phyloP scores from a whole-genome alignment of 2,329 filamentous ascomycete species.

The Coniochaeta prunicola region DNA sequence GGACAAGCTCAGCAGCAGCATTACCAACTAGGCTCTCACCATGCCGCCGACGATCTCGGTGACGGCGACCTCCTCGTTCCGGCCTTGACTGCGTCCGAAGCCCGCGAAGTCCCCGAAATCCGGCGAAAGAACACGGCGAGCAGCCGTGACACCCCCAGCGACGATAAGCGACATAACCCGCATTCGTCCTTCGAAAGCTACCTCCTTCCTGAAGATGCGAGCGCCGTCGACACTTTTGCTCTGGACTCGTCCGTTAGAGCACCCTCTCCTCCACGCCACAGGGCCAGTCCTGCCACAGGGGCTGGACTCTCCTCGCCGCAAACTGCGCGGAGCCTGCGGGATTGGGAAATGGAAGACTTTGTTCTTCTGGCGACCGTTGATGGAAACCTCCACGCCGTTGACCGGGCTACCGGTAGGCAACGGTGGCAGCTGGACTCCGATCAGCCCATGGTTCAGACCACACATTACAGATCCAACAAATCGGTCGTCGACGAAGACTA shows the following conservation, averaged over 20 bases:
- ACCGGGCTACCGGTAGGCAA: slow-evolving; percentile 76
- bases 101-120: slow-evolving; percentile 18
- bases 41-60: slow-evolving; percentile 13
- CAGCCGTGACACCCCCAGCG: slow-evolving; percentile 14
- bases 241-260: slow-evolving; percentile 88
- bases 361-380: slow-evolving; percentile 99
- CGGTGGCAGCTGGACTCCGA: slow-evolving; percentile 82
- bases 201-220: slow-evolving; percentile 60
- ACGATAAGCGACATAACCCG: slow-evolving; percentile 22
- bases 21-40: slow-evolving; percentile 6
- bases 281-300: slow-evolving; percentile 46
- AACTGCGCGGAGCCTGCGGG: slow-evolving; percentile 92
- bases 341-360: slow-evolving; percentile 99
- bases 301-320: slow-evolving; percentile 74
- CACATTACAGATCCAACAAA: slow-evolving; percentile 66
- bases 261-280: slow-evolving; percentile 65
- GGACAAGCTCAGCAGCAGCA: slow-evolving; percentile 7
- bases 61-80: slow-evolving; percentile 8
- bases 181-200: slow-evolving; percentile 25
- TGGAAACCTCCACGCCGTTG: slow-evolving; percentile 86
- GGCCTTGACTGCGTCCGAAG: slow-evolving; percentile 12
- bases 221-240: slow-evolving; percentile 97
- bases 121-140: slow-evolving; percentile 14
- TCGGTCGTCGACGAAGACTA: slow-evolving; percentile 53
- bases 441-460: slow-evolving; percentile 84